Evolutionary conservation across 495 filamentous ascomycete genomes (phyloP).

Genomic region (Penicillium arizonense): DNA sequence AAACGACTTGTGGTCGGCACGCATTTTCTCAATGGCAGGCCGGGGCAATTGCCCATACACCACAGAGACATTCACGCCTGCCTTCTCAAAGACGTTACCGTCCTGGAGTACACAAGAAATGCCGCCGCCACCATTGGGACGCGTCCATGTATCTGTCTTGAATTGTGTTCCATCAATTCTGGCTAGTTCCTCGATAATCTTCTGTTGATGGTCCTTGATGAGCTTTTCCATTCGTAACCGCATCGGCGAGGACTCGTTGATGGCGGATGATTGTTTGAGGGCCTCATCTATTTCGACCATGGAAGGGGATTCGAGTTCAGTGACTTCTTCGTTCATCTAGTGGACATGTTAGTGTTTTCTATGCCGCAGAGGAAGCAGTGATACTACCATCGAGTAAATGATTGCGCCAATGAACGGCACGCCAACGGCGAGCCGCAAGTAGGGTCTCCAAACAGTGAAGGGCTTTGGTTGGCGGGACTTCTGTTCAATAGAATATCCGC

Average conservation of each 20-base stretch:
- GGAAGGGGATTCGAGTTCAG: slow-evolving; percentile 55
- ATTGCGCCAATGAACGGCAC: slow-evolving; percentile 61
- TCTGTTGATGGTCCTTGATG: slow-evolving; percentile 85
- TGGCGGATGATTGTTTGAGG: slow-evolving; percentile 39
- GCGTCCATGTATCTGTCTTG: slow-evolving; percentile 78
- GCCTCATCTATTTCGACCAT: slow-evolving; percentile 51
- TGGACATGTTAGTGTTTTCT: slow-evolving; percentile 2
- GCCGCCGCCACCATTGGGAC: slow-evolving; percentile 80
- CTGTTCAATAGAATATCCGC: slow-evolving; percentile 32
- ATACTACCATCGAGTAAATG: slow-evolving; percentile 65
- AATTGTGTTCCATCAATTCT: slow-evolving; percentile 81
- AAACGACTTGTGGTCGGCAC: slow-evolving; percentile 90
- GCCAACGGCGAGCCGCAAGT: slow-evolving; percentile 57
- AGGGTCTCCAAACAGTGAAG: slow-evolving; percentile 50
- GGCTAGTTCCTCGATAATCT: slow-evolving; percentile 79
- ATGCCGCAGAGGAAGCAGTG: background rate
- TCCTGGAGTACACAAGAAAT: slow-evolving; percentile 94
- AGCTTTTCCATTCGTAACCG: slow-evolving; percentile 95
- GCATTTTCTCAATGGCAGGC: slow-evolving; percentile 88
- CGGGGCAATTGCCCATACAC: slow-evolving; percentile 92
- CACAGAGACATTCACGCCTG: slow-evolving; percentile 89
- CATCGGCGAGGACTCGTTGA: slow-evolving; percentile 77
- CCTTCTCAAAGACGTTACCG: slow-evolving; percentile 97
- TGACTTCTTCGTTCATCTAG: slow-evolving; percentile 50
- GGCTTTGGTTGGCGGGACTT: slow-evolving; percentile 21